phyloP scores from a whole-genome alignment of 1,284 basidiomycete species.

The Cutaneotrichosporon mucoides region DNA sequence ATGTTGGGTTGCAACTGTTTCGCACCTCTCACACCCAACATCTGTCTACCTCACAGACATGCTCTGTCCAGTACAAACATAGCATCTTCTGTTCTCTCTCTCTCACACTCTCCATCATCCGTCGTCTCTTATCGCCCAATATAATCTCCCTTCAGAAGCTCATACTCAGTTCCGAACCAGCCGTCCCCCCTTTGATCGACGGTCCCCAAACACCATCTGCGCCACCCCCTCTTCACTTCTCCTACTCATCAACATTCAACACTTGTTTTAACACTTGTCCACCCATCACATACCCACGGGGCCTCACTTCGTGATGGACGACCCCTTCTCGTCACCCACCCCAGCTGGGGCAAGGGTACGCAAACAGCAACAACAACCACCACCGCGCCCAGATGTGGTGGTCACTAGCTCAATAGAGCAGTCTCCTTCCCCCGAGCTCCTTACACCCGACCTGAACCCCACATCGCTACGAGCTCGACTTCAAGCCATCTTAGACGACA shows the following conservation, averaged over 20 bases:
- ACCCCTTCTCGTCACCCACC: conserved; percentile 30
- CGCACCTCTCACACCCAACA: no score
- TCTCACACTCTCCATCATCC: no score
- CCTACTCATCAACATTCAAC: neutral
- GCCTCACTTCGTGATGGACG: conserved; percentile 24
- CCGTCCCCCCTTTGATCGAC: neutral
- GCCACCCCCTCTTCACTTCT: neutral
- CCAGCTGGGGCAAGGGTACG: conserved; percentile 10
- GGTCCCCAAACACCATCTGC: neutral
- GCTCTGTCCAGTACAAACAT: no score
- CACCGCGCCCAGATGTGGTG: conserved; percentile 23
- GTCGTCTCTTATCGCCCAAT: no score
- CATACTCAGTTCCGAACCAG: no score
- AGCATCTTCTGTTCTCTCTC: no score
- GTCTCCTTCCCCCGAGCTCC: conserved; percentile 9
- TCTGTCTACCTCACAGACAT: no score
- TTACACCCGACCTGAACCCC: conserved; percentile 24
- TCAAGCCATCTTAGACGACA: conserved; percentile 76
- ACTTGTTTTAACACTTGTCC: neutral
- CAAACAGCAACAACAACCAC: conserved; percentile 13
- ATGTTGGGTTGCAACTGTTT: no score
- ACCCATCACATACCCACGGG: neutral
- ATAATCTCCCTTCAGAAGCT: no score
- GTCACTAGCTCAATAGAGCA: conserved; percentile 23
- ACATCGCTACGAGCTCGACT: conserved; percentile 53